Conservation (phyloP, 2,329 filamentous ascomycete genomes). For the Clonostachys chloroleuca region DNA sequence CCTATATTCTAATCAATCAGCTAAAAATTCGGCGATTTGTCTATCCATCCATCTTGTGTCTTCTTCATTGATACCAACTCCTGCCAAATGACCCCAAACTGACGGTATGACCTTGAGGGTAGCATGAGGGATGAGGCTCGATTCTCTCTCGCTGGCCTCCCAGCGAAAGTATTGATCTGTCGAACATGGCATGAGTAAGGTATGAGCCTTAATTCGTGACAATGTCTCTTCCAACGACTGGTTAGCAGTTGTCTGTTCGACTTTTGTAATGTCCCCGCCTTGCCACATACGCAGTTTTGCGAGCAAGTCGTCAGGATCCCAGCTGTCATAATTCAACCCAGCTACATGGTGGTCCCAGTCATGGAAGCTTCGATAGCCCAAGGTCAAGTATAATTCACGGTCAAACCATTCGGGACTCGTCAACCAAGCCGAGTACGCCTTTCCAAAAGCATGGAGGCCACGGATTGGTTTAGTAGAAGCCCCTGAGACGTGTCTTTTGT, state of each 20-base stretch:
- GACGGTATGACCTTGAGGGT: slow-evolving; percentile 23
- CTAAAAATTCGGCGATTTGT: slow-evolving; percentile 18
- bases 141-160: slow-evolving; percentile 24
- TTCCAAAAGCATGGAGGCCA: slow-evolving; percentile 36
- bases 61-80: slow-evolving; percentile 16
- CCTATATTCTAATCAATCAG: background rate
- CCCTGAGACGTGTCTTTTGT: slow-evolving; percentile 10
- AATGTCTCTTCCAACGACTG: slow-evolving; percentile 43
- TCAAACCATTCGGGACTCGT: slow-evolving; percentile 40
- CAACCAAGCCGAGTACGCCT: slow-evolving; percentile 40
- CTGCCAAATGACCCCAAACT: slow-evolving; percentile 29
- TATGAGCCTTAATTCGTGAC: slow-evolving; percentile 56
- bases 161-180: slow-evolving; percentile 64
- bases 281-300: slow-evolving; percentile 39
- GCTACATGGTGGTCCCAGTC: slow-evolving; percentile 24
- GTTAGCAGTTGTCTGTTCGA: slow-evolving; percentile 8
- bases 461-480: slow-evolving; percentile 15
- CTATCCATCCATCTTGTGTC: slow-evolving; percentile 24
- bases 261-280: slow-evolving; percentile 23
- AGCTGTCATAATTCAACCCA: slow-evolving; percentile 23
- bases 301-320: slow-evolving; percentile 38
- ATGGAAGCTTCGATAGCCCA: slow-evolving; percentile 26
- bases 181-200: slow-evolving; percentile 54
- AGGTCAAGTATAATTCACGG: slow-evolving; percentile 25
- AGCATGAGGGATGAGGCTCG: slow-evolving; percentile 15